Base-by-base conservation (phyloP, 2,329 filamentous ascomycete species). In the Cyphellophora attinorum region DNA sequence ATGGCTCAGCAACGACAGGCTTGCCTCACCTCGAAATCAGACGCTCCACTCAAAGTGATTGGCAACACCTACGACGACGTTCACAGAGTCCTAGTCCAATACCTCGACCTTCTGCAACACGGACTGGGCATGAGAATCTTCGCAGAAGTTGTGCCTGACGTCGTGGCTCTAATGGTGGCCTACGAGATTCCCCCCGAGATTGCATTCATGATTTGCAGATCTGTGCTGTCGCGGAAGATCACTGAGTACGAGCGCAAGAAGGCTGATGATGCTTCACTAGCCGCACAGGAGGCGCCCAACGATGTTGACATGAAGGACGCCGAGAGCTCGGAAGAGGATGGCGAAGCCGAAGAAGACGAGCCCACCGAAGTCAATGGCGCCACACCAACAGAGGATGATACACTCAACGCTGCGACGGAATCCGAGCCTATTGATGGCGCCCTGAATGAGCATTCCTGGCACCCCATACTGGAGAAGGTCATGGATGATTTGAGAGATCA, bases 41-140 rank as follows among this genome's bases (percentile, higher is more conserved):
- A 81, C 38, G 79, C 83, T 0, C 86, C 93, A 41, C 78, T 95
- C 54, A 98, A 98, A 57, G 79, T 88, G 28, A 64, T 96, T 10
- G 83, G 85, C 3, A 85, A 85, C 33, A 79, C 94, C 45, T 74
- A 93, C 34, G 91, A 98, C 54, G 88, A 94, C 54, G 81, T 93
- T 13, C 85, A 94, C 47, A 76, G 83, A 40, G 80, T 88, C 6
- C 70, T 96, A 15, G 73, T 77, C 15, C 88, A 95, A 51, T 98
- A 93, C 52, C 69, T 96, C 12, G 91, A 96, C 50, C 72, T 95
- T 5, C 70, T 98, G 19, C 81, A 82, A 53, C 83, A 76, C 53
- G 93, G 86, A 51, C 61, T 95, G 18, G 70, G 79, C 0, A 67
- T 76, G 0, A 74, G 80, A 23, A 76, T 88, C 13, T 96, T 95